phyloP scores from a whole-genome alignment of 495 filamentous ascomycete genomes.

The Massariosphaeria phaeospora region DNA sequence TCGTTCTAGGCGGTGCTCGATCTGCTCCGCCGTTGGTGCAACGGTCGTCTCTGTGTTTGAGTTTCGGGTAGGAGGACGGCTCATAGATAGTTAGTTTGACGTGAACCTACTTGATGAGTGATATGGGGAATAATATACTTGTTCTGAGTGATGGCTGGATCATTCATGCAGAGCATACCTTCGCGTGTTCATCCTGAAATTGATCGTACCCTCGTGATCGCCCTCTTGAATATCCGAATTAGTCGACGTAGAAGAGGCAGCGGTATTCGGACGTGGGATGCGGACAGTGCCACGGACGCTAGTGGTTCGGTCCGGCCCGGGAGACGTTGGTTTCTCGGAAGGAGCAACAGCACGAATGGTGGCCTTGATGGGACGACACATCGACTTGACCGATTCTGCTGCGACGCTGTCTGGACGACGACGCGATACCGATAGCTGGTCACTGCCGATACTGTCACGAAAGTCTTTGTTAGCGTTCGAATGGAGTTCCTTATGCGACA shows the following conservation, averaged over 20 bases:
- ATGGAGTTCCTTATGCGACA: not conserved
- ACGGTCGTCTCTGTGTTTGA: slow-evolving; percentile 2
- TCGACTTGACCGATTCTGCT: slow-evolving; percentile 12
- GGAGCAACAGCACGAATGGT: slow-evolving; percentile 28
- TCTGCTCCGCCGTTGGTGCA: slow-evolving; percentile 31
- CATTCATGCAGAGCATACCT: not conserved
- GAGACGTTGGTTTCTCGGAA: not conserved
- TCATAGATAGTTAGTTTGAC: not conserved
- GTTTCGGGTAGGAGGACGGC: not conserved
- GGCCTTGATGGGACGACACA: slow-evolving; percentile 4
- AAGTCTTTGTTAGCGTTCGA: slow-evolving; percentile 2
- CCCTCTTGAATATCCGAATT: not conserved
- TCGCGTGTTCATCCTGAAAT: slow-evolving; percentile 2
- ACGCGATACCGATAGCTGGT: not conserved
- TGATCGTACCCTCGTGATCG: not conserved
- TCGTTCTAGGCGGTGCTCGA: slow-evolving; percentile 31
- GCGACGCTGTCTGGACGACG: not conserved
- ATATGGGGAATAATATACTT: too few relatives aligned
- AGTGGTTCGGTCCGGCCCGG: slow-evolving; percentile 1
- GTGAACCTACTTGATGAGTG: too few relatives aligned
- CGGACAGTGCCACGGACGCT: slow-evolving; percentile 16
- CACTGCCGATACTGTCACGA: not conserved
- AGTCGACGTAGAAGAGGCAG: slow-evolving; percentile 1
- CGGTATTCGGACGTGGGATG: slow-evolving; percentile 9
- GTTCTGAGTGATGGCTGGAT: too few relatives aligned